Evolutionary conservation across 2,329 filamentous ascomycete genomes (phyloP), one percentile per base, ranked within the genome.

Genomic region (Trichoderma sp.): DNA sequence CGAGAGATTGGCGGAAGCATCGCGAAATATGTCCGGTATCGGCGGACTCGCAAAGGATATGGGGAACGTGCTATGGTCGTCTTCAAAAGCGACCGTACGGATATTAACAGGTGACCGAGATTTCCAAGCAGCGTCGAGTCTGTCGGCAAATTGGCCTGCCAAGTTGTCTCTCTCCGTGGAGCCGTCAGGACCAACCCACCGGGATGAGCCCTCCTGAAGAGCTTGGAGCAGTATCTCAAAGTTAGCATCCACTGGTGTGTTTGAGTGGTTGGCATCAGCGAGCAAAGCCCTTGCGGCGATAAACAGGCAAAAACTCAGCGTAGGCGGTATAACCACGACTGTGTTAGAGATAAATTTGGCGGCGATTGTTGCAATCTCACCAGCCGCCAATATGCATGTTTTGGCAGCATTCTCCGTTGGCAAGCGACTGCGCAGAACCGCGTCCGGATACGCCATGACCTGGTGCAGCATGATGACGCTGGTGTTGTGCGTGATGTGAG

Each of bases 401-500:
- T 73, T 68, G 55, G 68, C 71, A 15, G 62, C 63, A 32, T 68
- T 68, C 28, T 39, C 53, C 9, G 68, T 63, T 2, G 73, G 73
- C 20, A 74, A 55, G 36, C 72, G 62, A 64, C 70, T 50, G 7
- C 61, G 70, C 32, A 72, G 71, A 12, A 55, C 69, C 17, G 64
- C 57, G 32, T 62, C 57, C 20, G 73, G 75, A 50, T 77, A 77
- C 2, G 75, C 76, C 5, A 77, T 64, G 6, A 72, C 72, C 26
- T 77, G 76, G 5, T 76, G 75, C 3, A 77, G 61, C 12, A 77
- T 70, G n/a, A 77, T 73, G 36, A 77, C 75, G 3, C 71, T 73
- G 1, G 75, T 76, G 17, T 77, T 77, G 65, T 77, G 75, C 2
- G 75, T 76, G 43, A 78, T 76, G 23, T 78, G 76, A 1, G 76